These are phyloP conservation scores for Ophidiomyces ophidiicola DNA, from an alignment of 2,329 filamentous ascomycete species.

Conservation along the genomic window DNA sequence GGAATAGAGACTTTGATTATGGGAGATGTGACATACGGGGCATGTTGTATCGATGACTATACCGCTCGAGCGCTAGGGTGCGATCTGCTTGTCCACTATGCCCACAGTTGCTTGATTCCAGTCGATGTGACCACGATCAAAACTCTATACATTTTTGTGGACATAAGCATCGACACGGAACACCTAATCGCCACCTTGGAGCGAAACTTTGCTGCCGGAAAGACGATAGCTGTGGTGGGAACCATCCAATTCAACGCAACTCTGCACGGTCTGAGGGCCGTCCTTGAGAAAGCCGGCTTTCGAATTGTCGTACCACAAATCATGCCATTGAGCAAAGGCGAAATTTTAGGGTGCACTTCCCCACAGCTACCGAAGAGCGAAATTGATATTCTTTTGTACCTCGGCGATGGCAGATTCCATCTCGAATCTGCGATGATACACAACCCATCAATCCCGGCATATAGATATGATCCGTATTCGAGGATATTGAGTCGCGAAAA, in stretches of 20 bases:
- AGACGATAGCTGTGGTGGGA: constrained; percentile 83
- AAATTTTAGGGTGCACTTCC: constrained; percentile 95
- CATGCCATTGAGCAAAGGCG: constrained; percentile 79
- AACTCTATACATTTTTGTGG: constrained; percentile 94
- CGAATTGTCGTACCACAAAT: constrained; percentile 82
- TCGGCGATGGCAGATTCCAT: constrained; percentile 88
- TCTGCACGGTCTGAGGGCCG: constrained; percentile 68
- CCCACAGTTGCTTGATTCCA: constrained; percentile 90
- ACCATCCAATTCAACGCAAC: constrained; percentile 99
- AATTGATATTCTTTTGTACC: constrained; percentile 71
- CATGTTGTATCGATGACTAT: constrained; percentile 97
- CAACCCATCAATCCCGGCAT: constrained; percentile 80
- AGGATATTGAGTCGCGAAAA: constrained; percentile 79
- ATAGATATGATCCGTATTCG: constrained; percentile 94
- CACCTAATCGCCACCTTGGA: constrained; percentile 79
- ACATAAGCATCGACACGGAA: constrained; percentile 85
- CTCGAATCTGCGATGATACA: constrained; percentile 99
- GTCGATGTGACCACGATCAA: constrained; percentile 95
- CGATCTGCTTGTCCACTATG: constrained; percentile 90
- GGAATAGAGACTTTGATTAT: constrained; percentile 91
- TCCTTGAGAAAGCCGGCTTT: constrained; percentile 74
- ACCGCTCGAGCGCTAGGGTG: constrained; percentile 88
- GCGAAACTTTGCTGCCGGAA: constrained; percentile 73
- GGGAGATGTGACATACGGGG: constrained; percentile 97
- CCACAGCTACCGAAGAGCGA: constrained; percentile 52